phyloP scores from a whole-genome alignment of 306 rosid species.

The Citrullus mucosospermus region DNA sequence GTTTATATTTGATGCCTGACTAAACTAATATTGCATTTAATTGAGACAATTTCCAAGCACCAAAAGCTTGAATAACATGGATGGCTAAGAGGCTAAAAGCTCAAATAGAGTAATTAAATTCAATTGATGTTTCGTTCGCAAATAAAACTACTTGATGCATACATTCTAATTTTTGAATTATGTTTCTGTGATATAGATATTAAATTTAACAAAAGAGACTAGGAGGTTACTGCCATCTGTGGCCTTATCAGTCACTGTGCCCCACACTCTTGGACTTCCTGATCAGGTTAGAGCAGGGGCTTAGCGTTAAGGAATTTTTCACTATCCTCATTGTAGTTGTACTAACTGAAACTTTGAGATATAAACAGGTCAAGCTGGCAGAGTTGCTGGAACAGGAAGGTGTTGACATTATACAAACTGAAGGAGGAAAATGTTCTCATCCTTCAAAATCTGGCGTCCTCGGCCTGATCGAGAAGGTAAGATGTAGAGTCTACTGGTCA shows the following conservation, averaged over 20 bases:
- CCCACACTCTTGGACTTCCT: constrained; percentile 87
- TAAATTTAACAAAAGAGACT: constrained; percentile 63
- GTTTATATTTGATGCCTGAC: neutral
- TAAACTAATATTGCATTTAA: neutral
- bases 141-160: neutral
- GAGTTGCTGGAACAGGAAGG: constrained; percentile 76
- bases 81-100: neutral
- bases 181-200: constrained; percentile 36
- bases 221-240: constrained; percentile 65
- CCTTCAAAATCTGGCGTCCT: constrained; percentile 74
- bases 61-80: neutral
- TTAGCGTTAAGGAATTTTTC: neutral
- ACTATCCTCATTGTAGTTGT: neutral
- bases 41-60: neutral
- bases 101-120: neutral
- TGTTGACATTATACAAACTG: constrained; percentile 83
- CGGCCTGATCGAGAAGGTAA: constrained; percentile 94
- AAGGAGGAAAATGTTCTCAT: constrained; percentile 80
- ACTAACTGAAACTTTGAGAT: neutral
- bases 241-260: constrained; percentile 72
- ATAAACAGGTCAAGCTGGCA: constrained; percentile 74
- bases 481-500: neutral
- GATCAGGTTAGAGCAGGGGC: constrained; percentile 50
- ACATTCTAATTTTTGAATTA: neutral
- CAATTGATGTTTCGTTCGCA: neutral